phyloP scores from a whole-genome alignment of 202 grass and related monocot species.

The Setaria italica region DNA sequence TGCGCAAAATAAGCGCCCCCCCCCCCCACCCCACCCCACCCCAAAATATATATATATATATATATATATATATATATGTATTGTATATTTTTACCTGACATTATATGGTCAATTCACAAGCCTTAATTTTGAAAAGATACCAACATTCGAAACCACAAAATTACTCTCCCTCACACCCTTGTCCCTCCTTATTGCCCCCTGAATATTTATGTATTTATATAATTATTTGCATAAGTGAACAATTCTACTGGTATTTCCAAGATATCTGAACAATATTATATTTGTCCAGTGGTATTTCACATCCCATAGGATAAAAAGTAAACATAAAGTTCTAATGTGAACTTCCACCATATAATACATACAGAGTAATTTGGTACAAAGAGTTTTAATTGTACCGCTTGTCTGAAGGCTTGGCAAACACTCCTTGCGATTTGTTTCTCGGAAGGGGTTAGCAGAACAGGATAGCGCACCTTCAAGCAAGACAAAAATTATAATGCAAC shows the following conservation, averaged over 20 bases:
- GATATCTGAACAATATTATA: conserved; percentile 6
- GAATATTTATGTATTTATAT: background rate
- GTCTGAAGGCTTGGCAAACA: conserved; percentile 89
- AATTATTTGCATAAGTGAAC: background rate
- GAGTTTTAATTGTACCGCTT: conserved; percentile 64
- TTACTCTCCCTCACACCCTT: background rate
- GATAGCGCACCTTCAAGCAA: conserved; percentile 90
- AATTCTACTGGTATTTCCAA: conserved; percentile 1
- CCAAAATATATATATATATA: no score
- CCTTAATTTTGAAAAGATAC: background rate
- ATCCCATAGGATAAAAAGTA: conserved; percentile 24
- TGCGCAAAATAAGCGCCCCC: conserved; percentile 6
- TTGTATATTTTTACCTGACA: background rate
- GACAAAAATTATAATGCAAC: conserved; percentile 46
- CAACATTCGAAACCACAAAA: background rate
- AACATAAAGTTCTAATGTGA: conserved; percentile 8
- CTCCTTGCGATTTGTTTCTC: conserved; percentile 98
- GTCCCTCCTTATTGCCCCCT: background rate
- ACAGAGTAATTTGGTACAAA: conserved; percentile 36
- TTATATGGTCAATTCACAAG: background rate
- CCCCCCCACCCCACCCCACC: no score
- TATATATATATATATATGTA: background rate
- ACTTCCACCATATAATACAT: conserved; percentile 29
- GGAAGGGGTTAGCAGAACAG: conserved; percentile 82
- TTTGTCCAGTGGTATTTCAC: conserved; percentile 3